Conservation (phyloP, 352 stramenopile genomes). For the Globisporangium alternatum region DNA sequence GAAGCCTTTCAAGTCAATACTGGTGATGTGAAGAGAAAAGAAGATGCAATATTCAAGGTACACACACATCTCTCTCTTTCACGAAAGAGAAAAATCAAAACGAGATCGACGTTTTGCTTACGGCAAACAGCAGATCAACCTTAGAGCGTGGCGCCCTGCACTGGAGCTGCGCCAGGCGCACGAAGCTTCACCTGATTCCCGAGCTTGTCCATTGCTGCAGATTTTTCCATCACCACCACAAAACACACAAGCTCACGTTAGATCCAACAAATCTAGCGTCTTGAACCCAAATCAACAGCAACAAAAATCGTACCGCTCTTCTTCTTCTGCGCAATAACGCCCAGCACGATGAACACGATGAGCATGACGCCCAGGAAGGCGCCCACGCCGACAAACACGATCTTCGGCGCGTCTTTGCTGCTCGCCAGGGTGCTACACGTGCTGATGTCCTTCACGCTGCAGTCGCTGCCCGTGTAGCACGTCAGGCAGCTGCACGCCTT, state of each 20-base stretch:
- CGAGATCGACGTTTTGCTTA: neutral
- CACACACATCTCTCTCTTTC: neutral
- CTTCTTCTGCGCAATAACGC: constrained; percentile 66
- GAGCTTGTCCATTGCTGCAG: constrained; percentile 60
- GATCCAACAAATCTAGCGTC: neutral
- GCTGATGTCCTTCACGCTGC: constrained; percentile 71
- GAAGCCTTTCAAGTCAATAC: too few species aligned
- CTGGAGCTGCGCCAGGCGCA: constrained; percentile 30
- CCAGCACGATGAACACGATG: constrained; percentile 71
- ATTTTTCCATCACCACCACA: constrained; percentile 7
- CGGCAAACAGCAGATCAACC: neutral
- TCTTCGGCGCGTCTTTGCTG: constrained; percentile 53
- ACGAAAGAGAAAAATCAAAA: neutral
- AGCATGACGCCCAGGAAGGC: constrained; percentile 72
- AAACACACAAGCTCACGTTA: constrained; percentile 12
- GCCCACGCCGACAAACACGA: constrained; percentile 73
- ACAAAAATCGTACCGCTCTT: constrained; percentile 50
- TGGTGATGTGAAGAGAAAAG: too few species aligned
- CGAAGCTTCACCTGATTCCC: constrained; percentile 57
- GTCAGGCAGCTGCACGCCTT: constrained; percentile 70
- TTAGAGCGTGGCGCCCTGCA: constrained; percentile 37
- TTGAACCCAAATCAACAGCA: neutral
- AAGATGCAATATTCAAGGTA: too few species aligned
- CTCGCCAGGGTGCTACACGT: constrained; percentile 64
- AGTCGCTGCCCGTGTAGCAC: constrained; percentile 78